These are phyloP conservation scores for Blastobotrys buckinghamii DNA, from an alignment of 1,139 yeast species.

Conservation along the genomic window DNA sequence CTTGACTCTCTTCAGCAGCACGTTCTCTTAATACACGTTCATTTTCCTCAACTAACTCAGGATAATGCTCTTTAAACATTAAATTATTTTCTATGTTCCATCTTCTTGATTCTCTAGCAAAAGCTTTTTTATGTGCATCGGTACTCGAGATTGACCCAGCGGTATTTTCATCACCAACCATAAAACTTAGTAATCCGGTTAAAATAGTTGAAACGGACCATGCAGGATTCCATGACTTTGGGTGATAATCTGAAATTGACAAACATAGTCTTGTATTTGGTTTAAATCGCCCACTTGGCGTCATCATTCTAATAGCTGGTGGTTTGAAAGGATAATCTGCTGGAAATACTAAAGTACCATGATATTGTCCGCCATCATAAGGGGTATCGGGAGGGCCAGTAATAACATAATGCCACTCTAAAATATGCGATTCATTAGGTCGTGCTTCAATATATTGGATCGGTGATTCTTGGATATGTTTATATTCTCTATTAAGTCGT, in stretches of 20 bases:
- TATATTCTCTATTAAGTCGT: constrained; percentile 70
- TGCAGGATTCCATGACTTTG: constrained; percentile 91
- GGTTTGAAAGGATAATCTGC: constrained; percentile 88
- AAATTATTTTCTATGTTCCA: constrained; percentile 58
- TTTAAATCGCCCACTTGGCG: constrained; percentile 78
- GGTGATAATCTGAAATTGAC: constrained; percentile 89
- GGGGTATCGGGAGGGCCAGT: constrained; percentile 88
- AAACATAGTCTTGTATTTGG: constrained; percentile 76
- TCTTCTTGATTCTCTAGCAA: constrained; percentile 50
- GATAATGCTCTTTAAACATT: constrained; percentile 58
- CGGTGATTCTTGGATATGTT: constrained; percentile 63
- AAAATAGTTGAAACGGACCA: constrained; percentile 87
- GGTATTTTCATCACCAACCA: constrained; percentile 39
- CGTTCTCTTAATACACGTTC: constrained; percentile 15
- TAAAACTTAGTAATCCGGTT: constrained; percentile 77
- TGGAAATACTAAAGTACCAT: constrained; percentile 80
- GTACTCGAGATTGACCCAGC: constrained; percentile 43
- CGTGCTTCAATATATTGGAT: constrained; percentile 79
- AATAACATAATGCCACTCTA: constrained; percentile 75
- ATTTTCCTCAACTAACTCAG: constrained; percentile 56
- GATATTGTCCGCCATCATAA: constrained; percentile 81
- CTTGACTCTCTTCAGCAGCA: neutral
- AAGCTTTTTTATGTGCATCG: constrained; percentile 38
- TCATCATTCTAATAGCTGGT: constrained; percentile 82
- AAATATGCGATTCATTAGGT: constrained; percentile 72